Base-by-base conservation (phyloP, 2,329 filamentous ascomycete species). In the Graphium sp. region DNA sequence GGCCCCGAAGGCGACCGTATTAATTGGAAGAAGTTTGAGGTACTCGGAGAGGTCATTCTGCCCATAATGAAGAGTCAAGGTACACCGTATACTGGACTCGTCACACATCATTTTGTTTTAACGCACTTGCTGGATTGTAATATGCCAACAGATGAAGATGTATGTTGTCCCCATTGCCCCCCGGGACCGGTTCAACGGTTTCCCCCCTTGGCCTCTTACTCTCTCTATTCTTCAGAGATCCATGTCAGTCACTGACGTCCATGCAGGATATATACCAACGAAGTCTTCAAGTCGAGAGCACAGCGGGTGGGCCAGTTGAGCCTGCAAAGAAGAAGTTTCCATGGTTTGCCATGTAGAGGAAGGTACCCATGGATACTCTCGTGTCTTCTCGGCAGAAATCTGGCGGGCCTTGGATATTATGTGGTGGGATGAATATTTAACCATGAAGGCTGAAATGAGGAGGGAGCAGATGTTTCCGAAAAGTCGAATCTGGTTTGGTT, bases 11-110 rank as follows among this genome's bases (percentile, higher is more conserved):
- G 15, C 4, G 70, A 82, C 36, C 64, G 81, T 29, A 81, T 98
- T 47, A 95, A 95, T 48, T 98, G 89, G 89, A 84, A 78, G 52
- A 98, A 98, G 48, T 98, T 95, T 43, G 87, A 95, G 50, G 77
- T 98, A 18, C 74, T 95, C 52, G 85, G 85, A 6, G 87, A 95
- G 41, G 80, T 94, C 5, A 66, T 95, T 30, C 61, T 94, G 34
- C 78, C 82, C 3, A 74, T 98, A 31, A 91, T 94, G 66, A 78
- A 76, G 52, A 93, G 87, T 43, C 85, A 95, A 51, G 79, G 80
- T 30, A 73, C 73, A 27, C 74, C 83, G 5, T 94, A 94, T 41
- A 68, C 72, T 16, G 77, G 74, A 35, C 56, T 87, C 35, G 57
- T 60, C 19, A 74, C 65, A 41, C 74, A 78, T 41, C 76, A 87